Base-by-base conservation (phyloP, 257 asterid species). In the Ajuga chamaepitys region DNA sequence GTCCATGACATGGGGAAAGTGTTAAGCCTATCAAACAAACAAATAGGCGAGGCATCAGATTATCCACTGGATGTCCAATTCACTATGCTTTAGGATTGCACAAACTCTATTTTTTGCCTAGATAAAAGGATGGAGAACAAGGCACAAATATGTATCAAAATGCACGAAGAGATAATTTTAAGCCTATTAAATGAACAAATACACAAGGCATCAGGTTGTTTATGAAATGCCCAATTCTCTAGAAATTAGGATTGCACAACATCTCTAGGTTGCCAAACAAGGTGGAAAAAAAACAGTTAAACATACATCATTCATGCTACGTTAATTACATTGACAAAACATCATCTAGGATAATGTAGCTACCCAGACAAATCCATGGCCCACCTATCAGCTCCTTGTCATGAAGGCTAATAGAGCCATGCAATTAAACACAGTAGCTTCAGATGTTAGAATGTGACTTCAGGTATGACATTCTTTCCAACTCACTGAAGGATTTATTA, bases 201-300 rank as follows among this genome's bases (percentile, higher is more conserved):
- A 50, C 58, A 50, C 21, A 22, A 25, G 54, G 46, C 30, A 6
- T 24, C 20, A 14, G 58, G 58, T 26, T 41, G 21, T 35, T 54
- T 14, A 28, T 60, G 57, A 66, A 57, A 72, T 66, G 25, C 52
- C 68, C 16, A 42, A 21, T 50, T 20, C 58, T 37, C 58, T 20
- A 58, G 62, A 58, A 48, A 57, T 37, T 71, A 38, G 12, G 51
- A 35, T 46, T 12, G 34, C 67, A 41, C 48, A 74, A 28, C 34
- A 35, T 38, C 40, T 62, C 65, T 16, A 35, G 63, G 46, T 48
- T 57, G 41, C 62, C n/a, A 1, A 46, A 46, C 63, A 47, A 25
- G 17, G 9, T 8, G 22, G 40, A 24, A 11, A 25, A 35, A 28
- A 22, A 47, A 50, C 25, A 25, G 38, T 65, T 38, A 16, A 16